Percentiles rank a stretch among this genome's conserved stretches.
These are phyloP conservation scores for Sporopachydermia quercuum DNA, from an alignment of 805 yeast genomes.

Conservation along the genomic window DNA sequence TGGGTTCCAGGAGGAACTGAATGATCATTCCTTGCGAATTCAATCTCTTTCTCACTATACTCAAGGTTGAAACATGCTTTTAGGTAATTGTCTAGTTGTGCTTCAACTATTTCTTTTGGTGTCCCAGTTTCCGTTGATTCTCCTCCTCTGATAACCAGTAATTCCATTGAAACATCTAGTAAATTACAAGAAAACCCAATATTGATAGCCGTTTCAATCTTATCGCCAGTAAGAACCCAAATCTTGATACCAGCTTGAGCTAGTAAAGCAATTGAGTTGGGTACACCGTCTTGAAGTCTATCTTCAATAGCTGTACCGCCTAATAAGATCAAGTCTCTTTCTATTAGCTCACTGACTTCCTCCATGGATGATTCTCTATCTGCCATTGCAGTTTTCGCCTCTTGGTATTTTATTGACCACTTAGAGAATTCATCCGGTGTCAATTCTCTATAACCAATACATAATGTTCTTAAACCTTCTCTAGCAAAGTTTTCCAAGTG, in stretches of 20 bases:
- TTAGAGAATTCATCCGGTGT: slow-evolving; percentile 27
- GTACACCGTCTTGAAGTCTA: slow-evolving; percentile 64
- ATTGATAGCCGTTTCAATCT: slow-evolving; percentile 71
- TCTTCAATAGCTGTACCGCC: slow-evolving; percentile 83
- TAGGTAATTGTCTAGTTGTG: slow-evolving; percentile 30
- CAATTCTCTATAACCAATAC: slow-evolving; percentile 46
- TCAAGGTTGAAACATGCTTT: slow-evolving; percentile 29
- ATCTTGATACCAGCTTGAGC: slow-evolving; percentile 63
- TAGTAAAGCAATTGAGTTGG: slow-evolving; percentile 51
- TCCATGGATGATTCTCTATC: slow-evolving; percentile 46
- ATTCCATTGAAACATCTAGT: slow-evolving; percentile 50
- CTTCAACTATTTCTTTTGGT: slow-evolving; percentile 15
- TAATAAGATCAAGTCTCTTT: slow-evolving; percentile 36
- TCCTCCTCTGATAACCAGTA: slow-evolving; percentile 37
- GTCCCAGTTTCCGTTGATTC: slow-evolving; percentile 13
- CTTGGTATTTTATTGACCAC: slow-evolving; percentile 43
- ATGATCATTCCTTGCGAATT: slow-evolving; percentile 43
- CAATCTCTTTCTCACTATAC: slow-evolving; percentile 29
- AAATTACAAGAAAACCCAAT: slow-evolving; percentile 71
- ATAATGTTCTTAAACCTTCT: slow-evolving; percentile 67
- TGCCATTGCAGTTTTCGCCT: slow-evolving; percentile 41
- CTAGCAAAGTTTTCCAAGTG: slow-evolving; percentile 57
- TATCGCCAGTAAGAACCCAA: slow-evolving; percentile 78
- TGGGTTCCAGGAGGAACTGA: slow-evolving; percentile 40
- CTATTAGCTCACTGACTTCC: slow-evolving; percentile 41